Evolutionary conservation across 805 yeast genomes (phyloP).

Genomic region (Barnettozyma sucrosica): DNA sequence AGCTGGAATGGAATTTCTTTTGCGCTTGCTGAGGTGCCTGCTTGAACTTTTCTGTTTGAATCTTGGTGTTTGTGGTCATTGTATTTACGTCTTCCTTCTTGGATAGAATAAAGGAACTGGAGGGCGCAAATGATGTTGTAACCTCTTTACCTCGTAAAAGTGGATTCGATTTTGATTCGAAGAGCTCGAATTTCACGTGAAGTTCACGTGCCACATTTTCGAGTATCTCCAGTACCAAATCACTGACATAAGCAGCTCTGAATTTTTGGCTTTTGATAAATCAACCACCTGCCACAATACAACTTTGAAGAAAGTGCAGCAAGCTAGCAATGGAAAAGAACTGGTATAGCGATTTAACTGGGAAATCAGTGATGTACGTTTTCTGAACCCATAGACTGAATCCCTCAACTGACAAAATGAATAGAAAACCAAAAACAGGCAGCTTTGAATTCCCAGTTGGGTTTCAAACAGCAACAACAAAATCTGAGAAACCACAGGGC

Average conservation of each 20-base stretch:
- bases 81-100: neutral
- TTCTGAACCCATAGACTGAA: neutral
- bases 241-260: neutral
- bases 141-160: neutral
- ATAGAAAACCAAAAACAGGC: conserved; percentile 2
- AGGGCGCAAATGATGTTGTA: neutral
- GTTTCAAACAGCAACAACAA: conserved; percentile 1
- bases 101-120: neutral
- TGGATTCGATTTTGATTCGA: neutral
- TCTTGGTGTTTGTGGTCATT: conserved; percentile 1
- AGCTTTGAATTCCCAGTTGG: conserved; percentile 10
- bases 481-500: neutral
- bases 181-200: neutral
- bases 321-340: neutral
- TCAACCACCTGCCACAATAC: too few relatives aligned
- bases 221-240: too few relatives aligned
- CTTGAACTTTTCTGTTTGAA: neutral
- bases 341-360: conserved; percentile 10
- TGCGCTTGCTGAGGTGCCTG: neutral
- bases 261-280: too few relatives aligned
- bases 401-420: neutral
- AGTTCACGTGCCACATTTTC: conserved; percentile 1
- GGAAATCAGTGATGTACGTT: neutral
- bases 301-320: neutral
- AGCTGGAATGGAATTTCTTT: neutral